Evolutionary conservation across 1,139 yeast genomes (phyloP).

Genomic region (Geotrichum europaeum): DNA sequence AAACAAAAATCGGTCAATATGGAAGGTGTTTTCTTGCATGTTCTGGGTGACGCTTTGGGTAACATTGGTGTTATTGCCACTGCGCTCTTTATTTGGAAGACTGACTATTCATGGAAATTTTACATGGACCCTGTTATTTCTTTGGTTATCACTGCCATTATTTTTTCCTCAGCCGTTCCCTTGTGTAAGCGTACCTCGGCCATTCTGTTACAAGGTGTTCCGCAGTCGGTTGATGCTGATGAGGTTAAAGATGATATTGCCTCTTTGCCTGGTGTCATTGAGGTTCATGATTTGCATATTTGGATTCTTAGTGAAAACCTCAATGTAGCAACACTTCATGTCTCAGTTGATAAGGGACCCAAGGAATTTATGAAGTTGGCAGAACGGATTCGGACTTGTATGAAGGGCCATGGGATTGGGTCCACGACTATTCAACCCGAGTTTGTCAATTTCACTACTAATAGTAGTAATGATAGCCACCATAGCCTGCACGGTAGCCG

Average conservation of each 20-base stretch:
- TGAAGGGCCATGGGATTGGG: slow-evolving; percentile 82
- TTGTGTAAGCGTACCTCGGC: slow-evolving; percentile 81
- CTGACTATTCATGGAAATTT: slow-evolving; percentile 80
- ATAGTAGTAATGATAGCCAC: neutral
- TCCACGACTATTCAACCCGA: slow-evolving; percentile 96
- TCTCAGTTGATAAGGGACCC: slow-evolving; percentile 62
- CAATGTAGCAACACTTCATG: slow-evolving; percentile 83
- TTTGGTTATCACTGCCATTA: slow-evolving; percentile 75
- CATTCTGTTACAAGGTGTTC: slow-evolving; percentile 88
- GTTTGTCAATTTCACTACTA: slow-evolving; percentile 34
- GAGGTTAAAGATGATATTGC: slow-evolving; percentile 63
- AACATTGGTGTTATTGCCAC: slow-evolving; percentile 88
- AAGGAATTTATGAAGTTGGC: slow-evolving; percentile 67
- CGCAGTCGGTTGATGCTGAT: slow-evolving; percentile 70
- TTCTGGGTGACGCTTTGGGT: slow-evolving; percentile 92
- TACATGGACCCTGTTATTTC: slow-evolving; percentile 85
- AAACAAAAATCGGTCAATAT: slow-evolving; percentile 70
- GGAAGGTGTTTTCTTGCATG: slow-evolving; percentile 96
- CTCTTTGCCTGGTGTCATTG: slow-evolving; percentile 62
- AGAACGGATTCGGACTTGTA: slow-evolving; percentile 65
- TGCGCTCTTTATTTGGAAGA: slow-evolving; percentile 90
- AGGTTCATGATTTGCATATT: slow-evolving; percentile 91
- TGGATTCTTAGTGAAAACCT: slow-evolving; percentile 93
- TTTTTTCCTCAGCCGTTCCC: slow-evolving; percentile 87
- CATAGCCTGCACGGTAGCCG: neutral